Conservation (phyloP, 192 early-diverging fungal species). For the Glomus cerebriforme region DNA sequence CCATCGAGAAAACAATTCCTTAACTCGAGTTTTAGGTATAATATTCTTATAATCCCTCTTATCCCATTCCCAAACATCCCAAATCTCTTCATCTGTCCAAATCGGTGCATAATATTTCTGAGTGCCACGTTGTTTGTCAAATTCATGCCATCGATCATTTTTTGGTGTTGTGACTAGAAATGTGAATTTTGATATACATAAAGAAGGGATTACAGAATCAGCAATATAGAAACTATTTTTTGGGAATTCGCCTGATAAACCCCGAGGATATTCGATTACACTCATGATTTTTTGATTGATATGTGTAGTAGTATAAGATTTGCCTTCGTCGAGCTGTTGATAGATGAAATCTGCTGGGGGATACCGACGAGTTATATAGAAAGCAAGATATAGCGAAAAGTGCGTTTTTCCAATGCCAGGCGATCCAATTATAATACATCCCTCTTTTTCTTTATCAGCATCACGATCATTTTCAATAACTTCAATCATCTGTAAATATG, state of each 20-base stretch:
- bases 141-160: slow-evolving; percentile 15
- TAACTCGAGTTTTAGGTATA: slow-evolving; percentile 8
- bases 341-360: neutral
- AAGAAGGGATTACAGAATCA: slow-evolving; percentile 6
- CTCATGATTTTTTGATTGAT: slow-evolving; percentile 1
- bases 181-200: neutral
- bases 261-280: slow-evolving; percentile 7
- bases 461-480: neutral
- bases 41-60: slow-evolving; percentile 6
- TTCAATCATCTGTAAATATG: slow-evolving; percentile 17
- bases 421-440: slow-evolving; percentile 4
- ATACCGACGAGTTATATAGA: slow-evolving; percentile 23
- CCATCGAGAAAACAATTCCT: neutral
- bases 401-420: slow-evolving; percentile 23
- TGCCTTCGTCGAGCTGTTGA: neutral
- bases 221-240: slow-evolving; percentile 17
- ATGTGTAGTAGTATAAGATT: neutral
- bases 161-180: slow-evolving; percentile 14
- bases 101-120: slow-evolving; percentile 19
- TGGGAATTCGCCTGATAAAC: neutral
- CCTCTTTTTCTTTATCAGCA: neutral
- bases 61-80: slow-evolving; percentile 9
- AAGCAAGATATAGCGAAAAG: slow-evolving; percentile 18
- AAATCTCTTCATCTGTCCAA: slow-evolving; percentile 22
- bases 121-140: neutral